Evolutionary conservation across 2,329 filamentous ascomycete genomes (phyloP).

Genomic region (Penicillium sp.): DNA sequence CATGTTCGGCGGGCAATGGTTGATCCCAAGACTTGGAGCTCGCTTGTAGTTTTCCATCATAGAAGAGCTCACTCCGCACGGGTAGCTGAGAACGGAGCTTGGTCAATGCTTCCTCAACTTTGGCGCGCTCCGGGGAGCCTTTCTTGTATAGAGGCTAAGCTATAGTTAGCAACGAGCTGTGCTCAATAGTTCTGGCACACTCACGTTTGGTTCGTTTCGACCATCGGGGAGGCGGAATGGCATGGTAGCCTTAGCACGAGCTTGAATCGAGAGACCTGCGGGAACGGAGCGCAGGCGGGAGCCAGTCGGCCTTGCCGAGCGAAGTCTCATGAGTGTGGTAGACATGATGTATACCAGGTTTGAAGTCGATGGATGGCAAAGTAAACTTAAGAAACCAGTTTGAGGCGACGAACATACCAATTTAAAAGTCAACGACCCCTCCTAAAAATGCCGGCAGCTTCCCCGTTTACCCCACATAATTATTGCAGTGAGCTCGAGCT

Average conservation of each 20-base stretch:
- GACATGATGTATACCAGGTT: constrained; percentile 10
- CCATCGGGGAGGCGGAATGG: constrained; percentile 28
- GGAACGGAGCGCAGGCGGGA: constrained; percentile 11
- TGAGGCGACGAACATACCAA: neutral
- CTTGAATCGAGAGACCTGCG: constrained; percentile 9
- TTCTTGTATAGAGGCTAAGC: constrained; percentile 21
- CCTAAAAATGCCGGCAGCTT: neutral
- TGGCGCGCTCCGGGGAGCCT: constrained; percentile 29
- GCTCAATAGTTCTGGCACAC: neutral
- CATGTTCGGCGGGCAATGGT: constrained; percentile 25
- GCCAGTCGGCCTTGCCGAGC: constrained; percentile 11
- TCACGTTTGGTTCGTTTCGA: constrained; percentile 31
- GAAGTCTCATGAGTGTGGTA: constrained; percentile 15
- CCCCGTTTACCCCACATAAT: constrained; percentile 6
- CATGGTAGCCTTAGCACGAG: constrained; percentile 21
- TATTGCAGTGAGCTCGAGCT: neutral
- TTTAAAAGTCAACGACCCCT: constrained; percentile 3
- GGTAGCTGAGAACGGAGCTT: constrained; percentile 29
- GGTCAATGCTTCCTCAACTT: constrained; percentile 26
- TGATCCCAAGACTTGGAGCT: constrained; percentile 22
- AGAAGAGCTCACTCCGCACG: constrained; percentile 25
- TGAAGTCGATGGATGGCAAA: neutral
- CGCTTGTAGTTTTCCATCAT: constrained; percentile 24
- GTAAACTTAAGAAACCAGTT: neutral
- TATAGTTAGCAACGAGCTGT: neutral